phyloP scores from a whole-genome alignment of 805 yeast genomes.

The Yarrowia hollandica region DNA sequence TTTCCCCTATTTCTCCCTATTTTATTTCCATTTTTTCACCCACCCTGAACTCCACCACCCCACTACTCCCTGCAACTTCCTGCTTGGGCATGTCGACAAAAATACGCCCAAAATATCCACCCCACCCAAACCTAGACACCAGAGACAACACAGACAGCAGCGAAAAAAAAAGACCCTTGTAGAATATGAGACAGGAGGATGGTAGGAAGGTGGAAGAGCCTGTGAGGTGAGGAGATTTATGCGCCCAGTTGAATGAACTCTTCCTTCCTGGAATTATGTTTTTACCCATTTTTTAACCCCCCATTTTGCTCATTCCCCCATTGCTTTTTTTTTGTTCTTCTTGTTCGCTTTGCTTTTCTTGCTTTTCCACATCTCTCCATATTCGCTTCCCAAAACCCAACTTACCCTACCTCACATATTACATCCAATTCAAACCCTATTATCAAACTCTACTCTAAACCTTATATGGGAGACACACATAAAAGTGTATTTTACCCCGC shows the following conservation, averaged over 20 bases:
- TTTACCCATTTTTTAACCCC: too few species aligned
- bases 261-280: too few species aligned
- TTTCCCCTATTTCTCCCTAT: background rate
- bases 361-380: background rate
- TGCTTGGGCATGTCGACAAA: slow-evolving; percentile 13
- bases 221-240: too few species aligned
- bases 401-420: background rate
- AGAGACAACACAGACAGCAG: background rate
- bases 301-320: too few species aligned
- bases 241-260: too few species aligned
- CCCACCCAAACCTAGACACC: slow-evolving; percentile 12
- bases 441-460: background rate
- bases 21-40: background rate
- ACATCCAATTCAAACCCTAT: background rate
- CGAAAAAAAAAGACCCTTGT: background rate
- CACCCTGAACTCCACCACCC: background rate
- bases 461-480: too few species aligned
- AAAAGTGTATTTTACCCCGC: background rate
- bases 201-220: too few species aligned
- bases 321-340: background rate
- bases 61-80: background rate
- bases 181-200: background rate
- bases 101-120: slow-evolving; percentile 21
- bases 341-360: background rate
- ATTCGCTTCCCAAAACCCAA: background rate